Base-by-base conservation (phyloP, 2,329 filamentous ascomycete genomes). In the Tolypocladium ophioglossoides region DNA sequence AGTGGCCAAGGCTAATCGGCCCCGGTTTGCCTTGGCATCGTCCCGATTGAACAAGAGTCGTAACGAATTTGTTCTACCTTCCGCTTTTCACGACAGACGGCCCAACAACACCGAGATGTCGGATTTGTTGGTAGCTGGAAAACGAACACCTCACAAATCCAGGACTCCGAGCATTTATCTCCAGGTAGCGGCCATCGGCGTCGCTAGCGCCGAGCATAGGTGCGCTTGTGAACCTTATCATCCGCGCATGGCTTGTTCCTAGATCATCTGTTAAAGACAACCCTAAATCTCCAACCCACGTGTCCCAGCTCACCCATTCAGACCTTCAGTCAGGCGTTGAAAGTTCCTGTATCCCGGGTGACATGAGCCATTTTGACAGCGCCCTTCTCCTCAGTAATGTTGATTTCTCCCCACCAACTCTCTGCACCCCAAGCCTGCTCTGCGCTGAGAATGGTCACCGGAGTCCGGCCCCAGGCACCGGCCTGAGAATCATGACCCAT, bases 271-370 rank as follows among this genome's bases (percentile, higher is more conserved):
- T 47, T 40, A n/a, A n/a, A 32, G 9, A n/a, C n/a, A 22, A 32
- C 44, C 53, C 50, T 32, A n/a, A 46, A 50, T 55, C 44, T 41
- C 24, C 37, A n/a, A 30, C 27, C 24, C 53, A 55, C 53, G 53
- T 55, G 53, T 37, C 38, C 50, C 44, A 20, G 18, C 30, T 32
- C n/a, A 30, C 34, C 20, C 16, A n/a, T 53, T 59, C 56, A 56
- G 55, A 37, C 57, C 56, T 55, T 54, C 52, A 54, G 49, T 55
- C 56, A 57, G 57, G 55, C 55, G 57, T 51, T 37, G 52, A 34
- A 6, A 50, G 51, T 54, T 55, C 39, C 52, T 55, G 52, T 53
- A 34, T 39, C 40, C n/a, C 37, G 39, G 22, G 57, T 39, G 52
- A 38, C 47, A 52, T 55, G 38, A 49, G 3, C 18, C 11, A 35